Evolutionary conservation across 2,329 filamentous ascomycete species (phyloP).

Genomic region (Calonectria pseudoturangicola): DNA sequence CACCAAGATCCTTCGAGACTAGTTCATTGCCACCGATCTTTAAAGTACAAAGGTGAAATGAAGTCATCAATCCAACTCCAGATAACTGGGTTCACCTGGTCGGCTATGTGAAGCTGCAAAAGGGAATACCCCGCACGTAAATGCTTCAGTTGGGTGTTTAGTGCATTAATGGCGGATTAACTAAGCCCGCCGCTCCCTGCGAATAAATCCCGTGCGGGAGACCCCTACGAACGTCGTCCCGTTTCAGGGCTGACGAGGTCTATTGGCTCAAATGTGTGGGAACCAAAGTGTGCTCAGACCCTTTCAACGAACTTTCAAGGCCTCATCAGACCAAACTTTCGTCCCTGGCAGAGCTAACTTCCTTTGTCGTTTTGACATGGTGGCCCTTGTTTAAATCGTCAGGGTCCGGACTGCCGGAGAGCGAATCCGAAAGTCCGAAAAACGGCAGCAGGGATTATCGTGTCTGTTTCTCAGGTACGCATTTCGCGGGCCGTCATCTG

Average conservation of each 20-base stretch:
- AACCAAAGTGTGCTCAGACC: not conserved
- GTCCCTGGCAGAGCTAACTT: not conserved
- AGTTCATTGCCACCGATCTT: too few relatives aligned
- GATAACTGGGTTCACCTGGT: too few relatives aligned
- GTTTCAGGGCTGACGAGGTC: conserved; percentile 7
- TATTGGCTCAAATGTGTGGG: not conserved
- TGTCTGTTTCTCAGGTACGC: not conserved
- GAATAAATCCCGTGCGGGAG: too few relatives aligned
- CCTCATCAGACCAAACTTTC: conserved; percentile 10
- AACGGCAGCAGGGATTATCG: not conserved
- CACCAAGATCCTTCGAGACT: too few relatives aligned
- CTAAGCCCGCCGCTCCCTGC: too few relatives aligned
- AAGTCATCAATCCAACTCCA: too few relatives aligned
- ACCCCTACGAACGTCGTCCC: too few relatives aligned
- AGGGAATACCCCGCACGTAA: too few relatives aligned
- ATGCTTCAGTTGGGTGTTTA: too few relatives aligned
- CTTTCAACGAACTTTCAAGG: not conserved
- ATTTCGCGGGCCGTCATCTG: not conserved
- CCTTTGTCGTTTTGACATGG: not conserved
- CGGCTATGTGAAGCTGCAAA: too few relatives aligned
- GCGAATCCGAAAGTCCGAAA: conserved; percentile 11
- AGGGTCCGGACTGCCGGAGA: conserved; percentile 2
- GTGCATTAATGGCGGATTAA: too few relatives aligned
- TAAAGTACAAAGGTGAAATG: too few relatives aligned
- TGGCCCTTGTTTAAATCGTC: not conserved